Conservation (phyloP, 202 grass and related monocot genomes). For the Carex arenaria region DNA sequence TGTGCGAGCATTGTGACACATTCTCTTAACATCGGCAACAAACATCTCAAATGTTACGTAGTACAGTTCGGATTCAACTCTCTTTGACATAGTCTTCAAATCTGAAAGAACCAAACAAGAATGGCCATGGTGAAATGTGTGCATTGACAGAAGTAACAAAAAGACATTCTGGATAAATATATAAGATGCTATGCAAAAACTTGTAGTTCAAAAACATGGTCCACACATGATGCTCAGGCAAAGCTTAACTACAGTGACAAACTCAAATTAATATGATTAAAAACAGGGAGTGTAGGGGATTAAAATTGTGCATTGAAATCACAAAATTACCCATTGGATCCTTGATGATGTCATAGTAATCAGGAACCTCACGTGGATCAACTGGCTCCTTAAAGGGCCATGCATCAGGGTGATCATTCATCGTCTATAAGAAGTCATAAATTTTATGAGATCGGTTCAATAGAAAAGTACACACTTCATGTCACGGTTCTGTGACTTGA, state of each 20-base stretch:
- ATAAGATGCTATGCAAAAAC: background rate
- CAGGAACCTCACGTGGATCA: constrained; percentile 89
- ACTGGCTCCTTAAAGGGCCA: constrained; percentile 99
- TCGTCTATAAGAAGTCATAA: constrained; percentile 35
- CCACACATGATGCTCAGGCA: background rate
- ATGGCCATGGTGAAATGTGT: background rate
- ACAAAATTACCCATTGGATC: constrained; percentile 80
- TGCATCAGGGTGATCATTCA: constrained; percentile 93
- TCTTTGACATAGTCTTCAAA: constrained; percentile 88
- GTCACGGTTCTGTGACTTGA: background rate
- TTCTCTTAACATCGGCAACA: constrained; percentile 83
- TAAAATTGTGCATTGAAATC: background rate
- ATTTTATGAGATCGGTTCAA: constrained; percentile 13
- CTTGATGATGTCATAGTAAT: constrained; percentile 99
- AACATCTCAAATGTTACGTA: constrained; percentile 99
- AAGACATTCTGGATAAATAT: background rate
- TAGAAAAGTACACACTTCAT: background rate
- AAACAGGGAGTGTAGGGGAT: background rate
- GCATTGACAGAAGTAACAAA: constrained; percentile 18
- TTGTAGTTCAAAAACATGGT: background rate
- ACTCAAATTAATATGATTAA: constrained; percentile 6
- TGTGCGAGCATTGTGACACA: constrained; percentile 82
- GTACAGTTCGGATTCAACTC: constrained; percentile 89
- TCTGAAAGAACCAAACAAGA: constrained; percentile 40
- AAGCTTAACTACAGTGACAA: background rate